phyloP scores from a whole-genome alignment of 495 filamentous ascomycete genomes.

The Penicillium cinerascens region DNA sequence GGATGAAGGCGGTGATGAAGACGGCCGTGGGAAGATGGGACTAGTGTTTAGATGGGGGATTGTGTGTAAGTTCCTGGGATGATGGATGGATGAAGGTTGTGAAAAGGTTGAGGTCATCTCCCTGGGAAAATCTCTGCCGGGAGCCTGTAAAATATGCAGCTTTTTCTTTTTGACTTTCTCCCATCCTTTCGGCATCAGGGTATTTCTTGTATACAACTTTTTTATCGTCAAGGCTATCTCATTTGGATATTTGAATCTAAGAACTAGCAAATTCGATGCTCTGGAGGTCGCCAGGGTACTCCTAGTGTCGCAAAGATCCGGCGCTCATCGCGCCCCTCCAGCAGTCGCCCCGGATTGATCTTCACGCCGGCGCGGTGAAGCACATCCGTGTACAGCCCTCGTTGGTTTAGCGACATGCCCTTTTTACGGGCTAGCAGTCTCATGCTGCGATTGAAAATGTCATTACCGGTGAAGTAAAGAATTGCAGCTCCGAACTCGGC shows the following conservation, averaged over 20 bases:
- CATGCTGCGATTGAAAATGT: slow-evolving; percentile 93
- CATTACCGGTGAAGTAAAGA: slow-evolving; percentile 95
- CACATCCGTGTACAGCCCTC: slow-evolving; percentile 74
- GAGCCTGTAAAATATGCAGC: slow-evolving; percentile 4
- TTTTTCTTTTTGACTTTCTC: slow-evolving; percentile 6
- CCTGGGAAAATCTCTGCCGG: slow-evolving; percentile 1
- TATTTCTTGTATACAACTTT: not conserved
- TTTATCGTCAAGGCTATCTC: not conserved
- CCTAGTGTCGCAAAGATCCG: slow-evolving; percentile 83
- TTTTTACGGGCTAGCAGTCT: slow-evolving; percentile 79
- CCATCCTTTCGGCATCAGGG: not conserved
- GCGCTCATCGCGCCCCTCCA: slow-evolving; percentile 76
- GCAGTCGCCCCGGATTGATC: slow-evolving; percentile 66
- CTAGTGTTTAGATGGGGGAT: not conserved
- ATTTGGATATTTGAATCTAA: not conserved
- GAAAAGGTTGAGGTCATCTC: slow-evolving; percentile 3
- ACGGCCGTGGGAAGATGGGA: slow-evolving; percentile 3
- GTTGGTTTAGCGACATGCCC: slow-evolving; percentile 82
- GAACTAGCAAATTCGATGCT: slow-evolving; percentile 65
- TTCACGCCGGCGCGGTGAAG: slow-evolving; percentile 58
- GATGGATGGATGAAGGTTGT: not conserved
- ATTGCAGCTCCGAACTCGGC: slow-evolving; percentile 81
- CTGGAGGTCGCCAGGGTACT: slow-evolving; percentile 82
- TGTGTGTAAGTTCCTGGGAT: not conserved
- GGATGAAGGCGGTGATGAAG: slow-evolving; percentile 29